Conservation (phyloP, 495 filamentous ascomycete genomes). For the Penicillium parvum region DNA sequence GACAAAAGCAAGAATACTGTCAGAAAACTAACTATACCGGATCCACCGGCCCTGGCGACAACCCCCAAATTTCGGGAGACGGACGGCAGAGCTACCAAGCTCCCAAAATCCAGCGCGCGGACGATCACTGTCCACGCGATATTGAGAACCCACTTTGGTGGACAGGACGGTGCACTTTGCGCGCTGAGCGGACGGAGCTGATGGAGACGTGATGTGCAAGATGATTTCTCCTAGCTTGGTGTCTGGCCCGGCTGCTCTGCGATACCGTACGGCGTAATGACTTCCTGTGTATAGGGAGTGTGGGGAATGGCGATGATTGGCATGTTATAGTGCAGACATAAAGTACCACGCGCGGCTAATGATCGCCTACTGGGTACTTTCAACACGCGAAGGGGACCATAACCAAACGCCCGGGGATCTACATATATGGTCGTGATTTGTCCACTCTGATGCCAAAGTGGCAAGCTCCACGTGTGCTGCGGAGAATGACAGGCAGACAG, state of each 20-base stretch:
- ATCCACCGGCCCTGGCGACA: too few relatives aligned
- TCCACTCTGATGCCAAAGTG: too few relatives aligned
- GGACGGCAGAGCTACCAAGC: not conserved
- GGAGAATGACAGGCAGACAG: too few relatives aligned
- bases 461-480: too few relatives aligned
- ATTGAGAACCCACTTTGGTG: conserved; percentile 1
- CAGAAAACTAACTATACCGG: too few relatives aligned
- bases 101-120: conserved; percentile 1
- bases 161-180: too few relatives aligned
- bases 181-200: not conserved
- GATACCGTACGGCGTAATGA: too few relatives aligned
- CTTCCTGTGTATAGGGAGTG: too few relatives aligned
- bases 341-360: not conserved
- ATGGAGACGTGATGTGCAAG: conserved; percentile 12
- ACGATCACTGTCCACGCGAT: conserved; percentile 6
- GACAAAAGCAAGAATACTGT: too few relatives aligned
- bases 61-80: not conserved
- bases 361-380: too few relatives aligned
- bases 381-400: not conserved
- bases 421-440: too few relatives aligned
- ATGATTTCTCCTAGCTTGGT: conserved; percentile 10
- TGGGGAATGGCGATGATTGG: conserved; percentile 11
- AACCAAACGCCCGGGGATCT: too few relatives aligned
- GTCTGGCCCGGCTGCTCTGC: not conserved
- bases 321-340: conserved; percentile 3